Base-by-base conservation (phyloP, 805 yeast genomes). In the Saccharomycopsis lassenensis region DNA sequence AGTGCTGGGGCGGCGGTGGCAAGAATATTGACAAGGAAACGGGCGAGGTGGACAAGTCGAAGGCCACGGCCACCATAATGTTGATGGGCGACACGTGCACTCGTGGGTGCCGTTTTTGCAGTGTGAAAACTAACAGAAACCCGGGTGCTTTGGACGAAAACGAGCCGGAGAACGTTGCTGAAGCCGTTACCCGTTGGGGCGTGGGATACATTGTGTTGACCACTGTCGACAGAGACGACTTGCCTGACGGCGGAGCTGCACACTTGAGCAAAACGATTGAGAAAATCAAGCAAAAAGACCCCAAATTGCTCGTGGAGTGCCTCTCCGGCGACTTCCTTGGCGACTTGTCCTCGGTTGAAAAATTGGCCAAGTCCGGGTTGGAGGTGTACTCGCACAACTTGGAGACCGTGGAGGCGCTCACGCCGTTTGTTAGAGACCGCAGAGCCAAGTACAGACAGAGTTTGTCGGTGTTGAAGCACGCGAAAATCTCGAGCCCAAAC, bases 81-180 rank as follows among this genome's bases (percentile, higher is more conserved):
- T 65, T 91, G 40, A 69, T 91, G 71, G 99, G 99, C 44, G 99
- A 91, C 51, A 91, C 98, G 1, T 91, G 99, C 61, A 91, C 99
- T 1, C 71, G 99, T 61, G 99, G 99, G n/a, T 91, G 99, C 56
- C 69, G 99, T 45, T 91, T 91, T 61, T 91, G 99, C 57, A 83
- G 95, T 1, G 98, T 91, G 31, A 91, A 91, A 58, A 91, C 99
- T 1, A 77, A 77, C 55, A 70, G 98, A 51, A 62, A 62, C 1
- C 99, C 99, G 1, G 75, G 78, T 1, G 74, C 86, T 7, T 79
- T 94, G 5, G 99, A 91, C 61, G 95, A 96, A 15, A 75, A 69
- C 66, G 99, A 91, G 58, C 99, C 99, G 1, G 95, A 84, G 53
- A 85, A 91, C 51, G 93, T 98, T 0, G 97, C 97, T 0, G 95